phyloP scores from a whole-genome alignment of 225 moss, liverwort and hornwort genomes.

The Marchantia paleacea region DNA sequence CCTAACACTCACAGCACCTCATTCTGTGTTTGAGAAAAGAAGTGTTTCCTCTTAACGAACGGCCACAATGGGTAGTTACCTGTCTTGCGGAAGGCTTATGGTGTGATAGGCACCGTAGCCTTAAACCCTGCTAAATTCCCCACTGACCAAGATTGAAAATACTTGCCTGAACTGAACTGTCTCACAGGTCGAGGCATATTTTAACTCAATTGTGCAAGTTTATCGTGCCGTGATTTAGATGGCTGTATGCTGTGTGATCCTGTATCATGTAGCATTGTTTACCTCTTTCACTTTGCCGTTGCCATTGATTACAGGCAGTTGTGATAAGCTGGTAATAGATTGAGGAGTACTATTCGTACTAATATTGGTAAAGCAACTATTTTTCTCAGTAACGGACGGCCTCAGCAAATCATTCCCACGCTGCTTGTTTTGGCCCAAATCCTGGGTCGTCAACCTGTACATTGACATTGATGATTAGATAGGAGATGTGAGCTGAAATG shows the following conservation, averaged over 20 bases:
- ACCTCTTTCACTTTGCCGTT: conserved; percentile 44
- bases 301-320: conserved; percentile 50
- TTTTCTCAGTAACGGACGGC: conserved; percentile 59
- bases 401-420: conserved; percentile 51
- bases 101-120: neutral
- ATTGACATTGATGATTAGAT: neutral
- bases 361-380: conserved; percentile 46
- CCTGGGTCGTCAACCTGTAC: conserved; percentile 56
- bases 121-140: neutral
- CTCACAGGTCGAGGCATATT: conserved; percentile 13
- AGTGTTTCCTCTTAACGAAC: neutral
- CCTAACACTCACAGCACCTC: neutral
- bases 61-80: neutral
- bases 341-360: conserved; percentile 67
- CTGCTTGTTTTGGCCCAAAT: conserved; percentile 46
- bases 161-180: neutral
- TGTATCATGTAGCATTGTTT: neutral
- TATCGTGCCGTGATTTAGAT: neutral
- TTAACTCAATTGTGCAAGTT: neutral
- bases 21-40: neutral
- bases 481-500: neutral
- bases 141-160: neutral
- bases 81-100: neutral
- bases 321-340: conserved; percentile 59
- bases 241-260: neutral